Base-by-base conservation (phyloP, 2,329 filamentous ascomycete species). In the Talaromyces pinophilus region DNA sequence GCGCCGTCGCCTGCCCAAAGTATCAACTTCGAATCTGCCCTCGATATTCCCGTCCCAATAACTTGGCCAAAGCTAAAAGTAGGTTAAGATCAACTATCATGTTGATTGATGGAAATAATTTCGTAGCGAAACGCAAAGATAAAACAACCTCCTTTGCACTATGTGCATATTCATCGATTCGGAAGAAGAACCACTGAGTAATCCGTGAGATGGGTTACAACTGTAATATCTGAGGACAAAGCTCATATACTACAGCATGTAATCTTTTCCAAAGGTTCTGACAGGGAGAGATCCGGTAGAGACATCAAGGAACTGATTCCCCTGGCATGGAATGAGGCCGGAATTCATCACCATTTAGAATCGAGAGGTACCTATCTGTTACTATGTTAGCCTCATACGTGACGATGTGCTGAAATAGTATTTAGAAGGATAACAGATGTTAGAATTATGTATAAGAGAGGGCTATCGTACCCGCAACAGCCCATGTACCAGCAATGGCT, bases 401-500 rank as follows among this genome's bases (percentile, higher is more conserved):
- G 13, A n/a, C 15, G 8, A 25, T 28, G 13, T 28, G 46, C 22
- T 28, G 46, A 50, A 50, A 28, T 50, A 50, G n/a, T 10, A 30
- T 28, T 28, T 19, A 7, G 30, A 52, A 52, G 22, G 22, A 30
- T 28, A 52, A 28, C 19, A 52, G 11, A 17, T 28, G 13, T 52
- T 17, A 52, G 13, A 52, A 30, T 28, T 28, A 17, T 52, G 11
- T 8, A 52, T 28, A 52, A 17, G 22, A 50, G 48, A n/a, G 22
- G 11, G 48, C 10, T 30, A 52, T 1, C 22, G 22, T 52, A 52
- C 48, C 22, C 4, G 48, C 48, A 52, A 52, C 48, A 52, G 48
- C 48, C 48, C 48, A 52, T 25, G 48, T 52, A 52, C 48, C 48
- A 52, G 48, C 48, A 52, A 52, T 52, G 22, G 48, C 48, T 52